Percentiles rank a stretch among this genome's conserved stretches.
phyloP scores from a whole-genome alignment of 345 rosid species.

The Isatis tinctoria region DNA sequence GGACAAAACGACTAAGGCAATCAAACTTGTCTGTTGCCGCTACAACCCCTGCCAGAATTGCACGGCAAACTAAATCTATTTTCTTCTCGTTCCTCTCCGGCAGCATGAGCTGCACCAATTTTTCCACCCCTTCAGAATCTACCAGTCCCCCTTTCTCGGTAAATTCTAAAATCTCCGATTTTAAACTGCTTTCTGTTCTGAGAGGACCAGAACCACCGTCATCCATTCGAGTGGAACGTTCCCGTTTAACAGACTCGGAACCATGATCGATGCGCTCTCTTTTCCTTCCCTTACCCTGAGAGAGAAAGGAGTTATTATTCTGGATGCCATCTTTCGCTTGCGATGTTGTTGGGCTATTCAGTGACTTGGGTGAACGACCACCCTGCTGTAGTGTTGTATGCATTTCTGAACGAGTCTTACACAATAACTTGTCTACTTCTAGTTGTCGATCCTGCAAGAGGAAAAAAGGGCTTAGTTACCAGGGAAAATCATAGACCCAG shows the following conservation, averaged over 20 bases:
- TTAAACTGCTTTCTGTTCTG: conserved; percentile 54
- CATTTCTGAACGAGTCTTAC: conserved; percentile 69
- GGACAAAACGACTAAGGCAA: conserved; percentile 74
- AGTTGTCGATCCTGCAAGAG: conserved; percentile 57
- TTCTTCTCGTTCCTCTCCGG: conserved; percentile 67
- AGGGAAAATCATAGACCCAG: not conserved
- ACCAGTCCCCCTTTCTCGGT: conserved; percentile 78
- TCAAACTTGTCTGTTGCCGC: conserved; percentile 79
- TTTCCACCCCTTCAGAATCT: conserved; percentile 77
- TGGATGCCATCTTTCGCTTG: conserved; percentile 68
- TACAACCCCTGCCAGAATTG: conserved; percentile 66
- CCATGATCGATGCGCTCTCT: conserved; percentile 83
- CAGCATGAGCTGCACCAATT: conserved; percentile 69
- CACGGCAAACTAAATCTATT: conserved; percentile 57
- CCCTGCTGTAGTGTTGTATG: conserved; percentile 69
- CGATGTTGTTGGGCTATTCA: conserved; percentile 69
- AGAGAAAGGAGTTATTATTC: conserved; percentile 49
- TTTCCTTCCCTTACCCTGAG: conserved; percentile 85
- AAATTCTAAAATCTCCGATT: conserved; percentile 63
- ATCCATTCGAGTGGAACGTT: conserved; percentile 51
- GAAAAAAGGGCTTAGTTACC: not conserved
- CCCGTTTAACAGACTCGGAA: conserved; percentile 66
- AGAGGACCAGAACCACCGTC: conserved; percentile 54
- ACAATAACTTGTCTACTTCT: conserved; percentile 70
- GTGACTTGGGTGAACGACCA: conserved; percentile 73